A percentile compares a stretch with the other conserved stretches of the same genome.
Conservation (phyloP, 805 yeast genomes). For the Martiniozyma abietophila region DNA sequence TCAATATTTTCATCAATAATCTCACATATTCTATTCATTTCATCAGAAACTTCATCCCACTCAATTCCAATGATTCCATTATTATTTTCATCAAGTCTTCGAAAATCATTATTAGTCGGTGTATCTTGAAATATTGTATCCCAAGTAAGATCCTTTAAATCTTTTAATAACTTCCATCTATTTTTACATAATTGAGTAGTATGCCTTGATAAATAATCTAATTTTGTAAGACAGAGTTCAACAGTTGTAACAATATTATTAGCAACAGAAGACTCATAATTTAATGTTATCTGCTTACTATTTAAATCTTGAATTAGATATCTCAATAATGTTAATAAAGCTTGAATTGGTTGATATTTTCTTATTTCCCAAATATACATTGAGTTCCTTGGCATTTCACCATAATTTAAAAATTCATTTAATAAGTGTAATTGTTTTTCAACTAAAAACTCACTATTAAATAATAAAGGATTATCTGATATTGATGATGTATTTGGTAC, state of each 20-base stretch:
- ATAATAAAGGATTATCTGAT: slow-evolving; percentile 8
- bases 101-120: not conserved
- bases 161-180: slow-evolving; percentile 19
- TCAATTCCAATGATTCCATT: slow-evolving; percentile 10
- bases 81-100: slow-evolving; percentile 1
- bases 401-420: slow-evolving; percentile 15
- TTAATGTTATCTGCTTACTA: no score
- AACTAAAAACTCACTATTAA: slow-evolving; percentile 7
- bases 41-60: slow-evolving; percentile 15
- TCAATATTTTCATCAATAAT: slow-evolving; percentile 17
- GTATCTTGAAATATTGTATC: slow-evolving; percentile 9
- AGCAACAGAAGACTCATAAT: no score
- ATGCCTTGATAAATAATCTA: slow-evolving; percentile 20
- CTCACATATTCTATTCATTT: slow-evolving; percentile 12
- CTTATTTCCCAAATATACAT: slow-evolving; percentile 20
- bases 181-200: slow-evolving; percentile 21
- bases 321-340: slow-evolving; percentile 14
- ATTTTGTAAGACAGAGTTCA: slow-evolving; percentile 11
- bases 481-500: slow-evolving; percentile 13
- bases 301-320: slow-evolving; percentile 12
- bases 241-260: slow-evolving; percentile 16
- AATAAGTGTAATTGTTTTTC: slow-evolving; percentile 17
- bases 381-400: slow-evolving; percentile 16
- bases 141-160: slow-evolving; percentile 20
- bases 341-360: slow-evolving; percentile 21